Evolutionary conservation across 805 yeast species (phyloP).

Genomic region (Candida easanensis): DNA sequence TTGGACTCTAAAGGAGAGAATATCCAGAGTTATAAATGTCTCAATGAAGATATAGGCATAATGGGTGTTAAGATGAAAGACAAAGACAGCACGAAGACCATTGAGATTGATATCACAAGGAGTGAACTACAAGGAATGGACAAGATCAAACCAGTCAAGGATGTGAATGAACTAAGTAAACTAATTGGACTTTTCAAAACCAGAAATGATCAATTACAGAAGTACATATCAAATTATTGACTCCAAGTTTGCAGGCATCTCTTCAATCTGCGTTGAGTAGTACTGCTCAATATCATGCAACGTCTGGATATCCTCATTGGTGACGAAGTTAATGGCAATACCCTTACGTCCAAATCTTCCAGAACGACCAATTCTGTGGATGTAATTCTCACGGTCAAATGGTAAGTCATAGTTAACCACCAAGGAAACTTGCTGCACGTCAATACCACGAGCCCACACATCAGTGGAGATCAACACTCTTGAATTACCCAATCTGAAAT

Average conservation of each 20-base stretch:
- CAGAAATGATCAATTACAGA: conserved; percentile 21
- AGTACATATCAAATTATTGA: conserved; percentile 30
- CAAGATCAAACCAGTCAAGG: conserved; percentile 10
- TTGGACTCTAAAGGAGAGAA: conserved; percentile 20
- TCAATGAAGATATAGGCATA: conserved; percentile 21
- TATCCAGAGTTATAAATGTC: conserved; percentile 12
- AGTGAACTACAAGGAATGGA: conserved; percentile 13
- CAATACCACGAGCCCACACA: conserved; percentile 97
- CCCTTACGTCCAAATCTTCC: conserved; percentile 99
- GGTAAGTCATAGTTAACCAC: conserved; percentile 97
- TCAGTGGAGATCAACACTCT: conserved; percentile 95
- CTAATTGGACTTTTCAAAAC: conserved; percentile 19
- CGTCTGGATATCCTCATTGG: conserved; percentile 69
- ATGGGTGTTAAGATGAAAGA: conserved; percentile 20
- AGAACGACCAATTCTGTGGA: conserved; percentile 97
- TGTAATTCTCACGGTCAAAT: conserved; percentile 87
- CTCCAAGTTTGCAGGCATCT: conserved; percentile 74
- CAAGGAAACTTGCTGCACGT: conserved; percentile 95
- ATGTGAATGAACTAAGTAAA: conserved; percentile 16
- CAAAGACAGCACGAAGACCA: conserved; percentile 24
- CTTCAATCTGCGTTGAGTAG: conserved; percentile 72
- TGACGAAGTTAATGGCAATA: conserved; percentile 92
- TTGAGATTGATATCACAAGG: conserved; percentile 24
- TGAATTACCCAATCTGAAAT: conserved; percentile 90
- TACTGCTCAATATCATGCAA: conserved; percentile 73